Evolutionary conservation across 352 stramenopile species (phyloP).

Genomic region (Phytopythium vexans): DNA sequence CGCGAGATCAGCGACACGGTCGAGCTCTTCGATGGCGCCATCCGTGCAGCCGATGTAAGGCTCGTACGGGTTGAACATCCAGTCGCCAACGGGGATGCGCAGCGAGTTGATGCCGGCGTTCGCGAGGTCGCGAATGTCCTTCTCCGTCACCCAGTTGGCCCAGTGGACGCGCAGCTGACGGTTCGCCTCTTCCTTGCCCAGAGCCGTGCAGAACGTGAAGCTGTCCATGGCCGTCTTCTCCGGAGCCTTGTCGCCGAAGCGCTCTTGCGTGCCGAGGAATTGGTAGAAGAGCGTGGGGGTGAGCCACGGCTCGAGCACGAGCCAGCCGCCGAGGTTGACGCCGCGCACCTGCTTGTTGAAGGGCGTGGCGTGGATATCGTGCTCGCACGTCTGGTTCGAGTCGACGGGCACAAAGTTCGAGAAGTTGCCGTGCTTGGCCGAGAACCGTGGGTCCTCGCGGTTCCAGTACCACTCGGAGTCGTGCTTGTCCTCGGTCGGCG

Average conservation of each 20-base stretch:
- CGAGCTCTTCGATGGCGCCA: conserved; percentile 88
- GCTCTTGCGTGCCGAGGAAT: conserved; percentile 85
- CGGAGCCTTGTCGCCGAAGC: conserved; percentile 67
- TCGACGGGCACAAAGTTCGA: conserved; percentile 55
- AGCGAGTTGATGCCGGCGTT: conserved; percentile 73
- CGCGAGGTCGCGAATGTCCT: conserved; percentile 87
- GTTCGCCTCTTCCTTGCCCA: conserved; percentile 91
- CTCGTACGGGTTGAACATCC: conserved; percentile 93
- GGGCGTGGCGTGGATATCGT: conserved; percentile 58
- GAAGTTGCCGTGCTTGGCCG: conserved; percentile 39
- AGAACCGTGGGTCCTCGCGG: conserved; percentile 42
- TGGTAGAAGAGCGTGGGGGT: conserved; percentile 96
- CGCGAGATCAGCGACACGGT: conserved; percentile 83
- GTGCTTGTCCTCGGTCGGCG: conserved; percentile 1
- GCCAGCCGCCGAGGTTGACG: conserved; percentile 92
- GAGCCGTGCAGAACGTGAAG: conserved; percentile 89
- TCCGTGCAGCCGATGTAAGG: conserved; percentile 93
- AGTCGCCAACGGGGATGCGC: conserved; percentile 92
- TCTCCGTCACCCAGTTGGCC: conserved; percentile 93
- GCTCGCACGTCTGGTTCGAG: conserved; percentile 57
- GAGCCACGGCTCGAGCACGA: conserved; percentile 96
- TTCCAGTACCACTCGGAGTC: conserved; percentile 70
- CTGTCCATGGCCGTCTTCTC: conserved; percentile 90
- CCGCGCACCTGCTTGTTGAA: conserved; percentile 88
- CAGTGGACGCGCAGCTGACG: conserved; percentile 92